phyloP scores from a whole-genome alignment of 2,329 filamentous ascomycete species.

The Xylaria multiplex region DNA sequence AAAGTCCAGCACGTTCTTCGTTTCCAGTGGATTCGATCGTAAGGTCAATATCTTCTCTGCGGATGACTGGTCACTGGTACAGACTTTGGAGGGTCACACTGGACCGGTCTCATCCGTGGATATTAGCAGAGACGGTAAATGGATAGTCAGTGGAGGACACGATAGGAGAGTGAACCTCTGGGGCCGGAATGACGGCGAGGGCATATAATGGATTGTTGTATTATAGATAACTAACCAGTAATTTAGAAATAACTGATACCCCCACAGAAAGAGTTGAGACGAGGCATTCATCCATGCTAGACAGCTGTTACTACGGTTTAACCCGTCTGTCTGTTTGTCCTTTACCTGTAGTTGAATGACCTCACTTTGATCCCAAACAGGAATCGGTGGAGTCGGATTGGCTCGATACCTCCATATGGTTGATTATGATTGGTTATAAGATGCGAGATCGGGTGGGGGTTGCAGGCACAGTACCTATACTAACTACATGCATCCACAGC shows the following conservation, averaged over 20 bases:
- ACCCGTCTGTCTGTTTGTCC: not conserved
- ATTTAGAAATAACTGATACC: conserved; percentile 42
- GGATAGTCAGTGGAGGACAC: conserved; percentile 94
- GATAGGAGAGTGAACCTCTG: conserved; percentile 97
- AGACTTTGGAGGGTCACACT: conserved; percentile 88
- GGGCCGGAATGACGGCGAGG: conserved; percentile 81
- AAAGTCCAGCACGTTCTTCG: conserved; percentile 90
- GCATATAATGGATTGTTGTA: conserved; percentile 50
- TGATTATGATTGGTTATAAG: too few species aligned
- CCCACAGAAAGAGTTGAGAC: conserved; percentile 30
- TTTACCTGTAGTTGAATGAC: not conserved
- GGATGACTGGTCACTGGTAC: conserved; percentile 92
- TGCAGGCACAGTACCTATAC: too few species aligned
- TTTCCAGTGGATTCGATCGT: conserved; percentile 91
- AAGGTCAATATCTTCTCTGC: conserved; percentile 96
- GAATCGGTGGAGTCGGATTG: not conserved
- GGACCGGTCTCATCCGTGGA: conserved; percentile 93
- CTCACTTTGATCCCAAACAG: not conserved
- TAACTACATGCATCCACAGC: too few species aligned
- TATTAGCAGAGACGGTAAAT: conserved; percentile 83
- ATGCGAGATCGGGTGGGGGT: too few species aligned
- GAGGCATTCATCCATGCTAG: not conserved
- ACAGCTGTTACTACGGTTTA: not conserved
- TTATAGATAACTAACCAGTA: conserved; percentile 7
- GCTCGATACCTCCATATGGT: not conserved